Conservation (phyloP, 352 stramenopile genomes). For the Pythium coloratum region DNA sequence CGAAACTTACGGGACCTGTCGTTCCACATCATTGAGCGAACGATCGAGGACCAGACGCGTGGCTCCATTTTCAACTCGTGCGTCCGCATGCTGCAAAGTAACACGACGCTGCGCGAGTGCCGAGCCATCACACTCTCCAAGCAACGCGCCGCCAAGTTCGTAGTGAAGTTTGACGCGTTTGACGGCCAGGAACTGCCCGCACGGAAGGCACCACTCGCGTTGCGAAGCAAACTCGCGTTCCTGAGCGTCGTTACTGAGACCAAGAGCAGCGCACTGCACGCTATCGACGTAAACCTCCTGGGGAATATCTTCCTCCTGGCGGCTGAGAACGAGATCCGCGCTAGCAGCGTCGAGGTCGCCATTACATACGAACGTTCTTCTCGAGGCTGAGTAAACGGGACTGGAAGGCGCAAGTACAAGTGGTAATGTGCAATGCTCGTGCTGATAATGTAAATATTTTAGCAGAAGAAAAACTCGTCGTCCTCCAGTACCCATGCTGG, state of each 20-base stretch:
- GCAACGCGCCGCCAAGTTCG: conserved; percentile 7
- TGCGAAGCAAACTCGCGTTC: conserved; percentile 21
- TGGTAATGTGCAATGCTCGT: neutral
- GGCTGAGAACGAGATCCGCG: conserved; percentile 10
- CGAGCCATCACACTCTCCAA: conserved; percentile 17
- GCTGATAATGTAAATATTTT: neutral
- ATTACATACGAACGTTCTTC: neutral
- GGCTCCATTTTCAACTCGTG: conserved; percentile 19
- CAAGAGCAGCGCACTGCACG: neutral
- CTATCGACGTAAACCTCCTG: conserved; percentile 10
- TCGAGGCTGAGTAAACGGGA: neutral
- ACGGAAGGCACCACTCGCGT: conserved; percentile 2
- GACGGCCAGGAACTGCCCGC: conserved; percentile 7
- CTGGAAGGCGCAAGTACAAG: too few relatives aligned
- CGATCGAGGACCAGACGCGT: conserved; percentile 5
- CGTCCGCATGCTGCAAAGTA: conserved; percentile 9
- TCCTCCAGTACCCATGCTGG: conserved; percentile 17
- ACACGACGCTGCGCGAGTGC: conserved; percentile 2
- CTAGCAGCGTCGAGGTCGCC: conserved; percentile 7
- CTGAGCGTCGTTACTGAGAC: conserved; percentile 6
- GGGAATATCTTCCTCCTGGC: conserved; percentile 15
- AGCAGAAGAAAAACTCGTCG: conserved; percentile 23
- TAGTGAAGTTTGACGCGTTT: conserved; percentile 4
- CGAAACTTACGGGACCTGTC: neutral
- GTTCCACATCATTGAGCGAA: conserved; percentile 21